These are phyloP conservation scores for Sistotremastrum suecicum DNA, from an alignment of 768 basidiomycete genomes.

Conservation along the genomic window DNA sequence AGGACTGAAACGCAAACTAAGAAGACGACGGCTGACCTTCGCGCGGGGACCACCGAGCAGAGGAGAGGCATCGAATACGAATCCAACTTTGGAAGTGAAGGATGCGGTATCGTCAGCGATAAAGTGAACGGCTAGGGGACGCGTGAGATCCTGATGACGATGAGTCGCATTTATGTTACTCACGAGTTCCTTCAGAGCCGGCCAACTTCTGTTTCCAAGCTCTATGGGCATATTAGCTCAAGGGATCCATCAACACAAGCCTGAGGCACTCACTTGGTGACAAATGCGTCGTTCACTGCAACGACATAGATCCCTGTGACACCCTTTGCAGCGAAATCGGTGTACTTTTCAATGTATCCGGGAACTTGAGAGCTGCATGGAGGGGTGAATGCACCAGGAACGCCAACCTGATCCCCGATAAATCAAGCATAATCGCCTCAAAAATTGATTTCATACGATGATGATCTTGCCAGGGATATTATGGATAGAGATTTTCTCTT, in stretches of 20 bases:
- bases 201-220: constrained; percentile 57
- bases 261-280: constrained; percentile 28
- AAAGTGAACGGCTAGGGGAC: constrained; percentile 41
- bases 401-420: constrained; percentile 35
- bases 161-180: constrained; percentile 7
- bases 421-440: background rate
- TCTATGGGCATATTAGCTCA: constrained; percentile 3
- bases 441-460: constrained; percentile 29
- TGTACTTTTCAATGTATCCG: constrained; percentile 45
- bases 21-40: constrained; percentile 27
- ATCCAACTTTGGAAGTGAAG: constrained; percentile 38
- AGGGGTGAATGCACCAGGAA: constrained; percentile 67
- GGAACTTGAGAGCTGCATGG: constrained; percentile 54
- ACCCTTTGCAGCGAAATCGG: constrained; percentile 66
- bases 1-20: background rate
- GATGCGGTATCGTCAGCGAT: constrained; percentile 56
- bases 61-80: constrained; percentile 46
- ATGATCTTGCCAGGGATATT: constrained; percentile 45
- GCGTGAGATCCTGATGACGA: background rate
- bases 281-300: constrained; percentile 69
- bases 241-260: background rate
- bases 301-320: constrained; percentile 58
- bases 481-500: constrained; percentile 23
- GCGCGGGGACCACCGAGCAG: constrained; percentile 55
- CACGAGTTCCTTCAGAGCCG: constrained; percentile 36